Evolutionary conservation across 2,329 filamentous ascomycete species (phyloP), one percentile per base, ranked within the genome.

Genomic region (Pseudodiploospora longispora): DNA sequence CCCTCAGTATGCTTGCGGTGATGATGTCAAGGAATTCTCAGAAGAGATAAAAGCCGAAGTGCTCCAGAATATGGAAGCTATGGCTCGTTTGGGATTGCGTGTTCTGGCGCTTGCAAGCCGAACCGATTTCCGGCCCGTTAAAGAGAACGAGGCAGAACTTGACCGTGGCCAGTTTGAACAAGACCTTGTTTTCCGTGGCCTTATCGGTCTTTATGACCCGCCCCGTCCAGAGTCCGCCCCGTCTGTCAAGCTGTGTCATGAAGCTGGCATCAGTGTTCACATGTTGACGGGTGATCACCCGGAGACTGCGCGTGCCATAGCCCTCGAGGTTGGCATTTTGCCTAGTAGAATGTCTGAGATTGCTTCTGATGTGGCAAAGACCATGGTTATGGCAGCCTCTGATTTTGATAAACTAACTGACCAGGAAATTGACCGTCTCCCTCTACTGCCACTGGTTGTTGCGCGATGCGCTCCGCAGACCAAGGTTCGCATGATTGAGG

Each of bases 401-500:
- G 74, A 84, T 50, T 85, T 87, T 50, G 83, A 86, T 54, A 77
- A 62, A 72, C 66, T 86, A 10, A 70, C 71, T 0, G 80, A 85
- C 29, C 71, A 75, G 0, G 69, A 85, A 52, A 78, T 86, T 28
- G 82, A 86, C 46, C 54, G 63, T 0, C 70, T 86, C 2, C 78
- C 78, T 0, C 70, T 80, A 2, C 61, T 85, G 4, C 82, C 82
- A 1, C 66, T 85, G 1, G 83, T 86, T 6, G 79, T 85, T 42
- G 82, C 83, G 31, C 74, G 82, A 3, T 86, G 83, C 55, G 79
- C 82, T 2, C 83, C 83, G 0, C 74, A 77, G 41, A 87, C 83
- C 7, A 87, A 87, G 58, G 82, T 85, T 5, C 75, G 82, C 41
- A 87, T 87, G 83, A 85, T 87, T 44, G 81, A 84, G 48, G 82